Base-by-base conservation (phyloP, 768 basidiomycete species). In the Suillus bovinus region DNA sequence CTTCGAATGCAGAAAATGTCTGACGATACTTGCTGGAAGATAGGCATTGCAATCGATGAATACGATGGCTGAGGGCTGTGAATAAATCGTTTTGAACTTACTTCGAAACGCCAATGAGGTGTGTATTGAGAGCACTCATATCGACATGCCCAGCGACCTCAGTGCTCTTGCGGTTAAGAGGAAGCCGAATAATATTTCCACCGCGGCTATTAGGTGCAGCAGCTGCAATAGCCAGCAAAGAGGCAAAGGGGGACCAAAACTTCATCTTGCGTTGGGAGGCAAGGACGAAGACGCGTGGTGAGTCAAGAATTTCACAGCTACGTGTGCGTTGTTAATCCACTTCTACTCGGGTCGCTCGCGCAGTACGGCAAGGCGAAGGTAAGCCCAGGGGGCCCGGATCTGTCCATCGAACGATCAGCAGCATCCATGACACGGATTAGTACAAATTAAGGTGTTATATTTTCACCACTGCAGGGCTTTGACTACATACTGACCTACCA, bases 1-100 rank as follows among this genome's bases (percentile, higher is more conserved):
- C 82, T 67, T 82, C 81, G 47, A 84, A 81, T 81, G 61, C n/a
- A 61, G 34, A 34, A 27, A 57, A 53, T 7, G 34, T 36, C 33
- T 27, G 52, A 27, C 47, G 29, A 56, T 44, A 59, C 29, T 49
- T 49, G 49, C 41, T 59, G 50, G 8, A 24, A 36, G 13, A n/a
- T n/a, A 13, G 11, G 11, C 3, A n/a, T 59, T 22, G 47, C 20
- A 53, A 46, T 44, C 6, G n/a, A 24, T 17, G 33, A 33, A 46
- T 36, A 27, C 2, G 20, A 44, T 38, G 9, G 24, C 60, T 46
- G 39, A 59, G n/a, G 16, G 52, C 16, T 27, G 11, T 27, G 29
- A 33, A 52, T 11, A 31, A 10, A 38, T 38, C 24, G 10, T 6
- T 24, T 17, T 11, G 54, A 27, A 9, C 54, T 38, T 27, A 55